These are phyloP conservation scores for Cicer arietinum DNA, from an alignment of 306 rosid species.

Conservation along the genomic window DNA sequence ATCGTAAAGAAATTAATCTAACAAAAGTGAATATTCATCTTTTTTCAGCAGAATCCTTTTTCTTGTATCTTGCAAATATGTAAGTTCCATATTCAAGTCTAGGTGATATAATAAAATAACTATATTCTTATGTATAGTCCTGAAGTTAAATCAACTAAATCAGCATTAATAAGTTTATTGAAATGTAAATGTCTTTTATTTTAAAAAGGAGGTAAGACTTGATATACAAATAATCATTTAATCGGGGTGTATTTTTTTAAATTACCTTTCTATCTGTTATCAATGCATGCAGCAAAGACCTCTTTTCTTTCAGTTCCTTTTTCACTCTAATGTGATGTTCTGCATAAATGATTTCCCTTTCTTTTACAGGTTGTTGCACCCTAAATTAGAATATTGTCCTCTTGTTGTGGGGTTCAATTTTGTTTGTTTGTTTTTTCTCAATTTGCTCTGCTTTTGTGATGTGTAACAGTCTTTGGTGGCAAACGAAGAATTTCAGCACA, in stretches of 20 bases:
- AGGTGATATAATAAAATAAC: conserved; percentile 27
- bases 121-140: conserved; percentile 19
- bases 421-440: too few species aligned
- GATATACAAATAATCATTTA: conserved; percentile 23
- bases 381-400: too few species aligned
- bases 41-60: conserved; percentile 17
- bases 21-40: background rate
- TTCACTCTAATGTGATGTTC: too few species aligned
- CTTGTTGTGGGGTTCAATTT: too few species aligned
- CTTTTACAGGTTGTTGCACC: too few species aligned
- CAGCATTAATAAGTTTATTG: background rate
- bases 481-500: conserved; percentile 64
- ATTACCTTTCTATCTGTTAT: conserved; percentile 80
- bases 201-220: background rate
- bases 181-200: background rate
- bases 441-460: background rate
- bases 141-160: conserved; percentile 19
- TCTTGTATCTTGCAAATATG: background rate
- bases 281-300: conserved; percentile 64
- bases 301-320: conserved; percentile 66
- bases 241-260: conserved; percentile 21
- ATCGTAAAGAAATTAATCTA: background rate
- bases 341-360: too few species aligned
- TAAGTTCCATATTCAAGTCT: too few species aligned
- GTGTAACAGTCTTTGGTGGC: conserved; percentile 55